Conservation (phyloP, 192 early-diverging fungal genomes). For the Entomortierella beljakovae region DNA sequence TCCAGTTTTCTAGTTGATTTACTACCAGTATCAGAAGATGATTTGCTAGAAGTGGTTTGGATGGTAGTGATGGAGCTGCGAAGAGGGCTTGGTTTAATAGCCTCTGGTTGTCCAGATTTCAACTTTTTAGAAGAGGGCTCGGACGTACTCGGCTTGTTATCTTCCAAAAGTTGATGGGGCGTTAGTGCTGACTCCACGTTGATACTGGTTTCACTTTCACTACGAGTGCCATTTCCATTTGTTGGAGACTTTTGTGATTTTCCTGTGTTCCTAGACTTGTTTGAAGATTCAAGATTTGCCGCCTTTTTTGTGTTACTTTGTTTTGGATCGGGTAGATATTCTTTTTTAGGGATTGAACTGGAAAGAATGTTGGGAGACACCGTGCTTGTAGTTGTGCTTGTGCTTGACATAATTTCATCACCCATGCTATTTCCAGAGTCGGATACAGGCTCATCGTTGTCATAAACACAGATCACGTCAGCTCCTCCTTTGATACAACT, state of each 20-base stretch:
- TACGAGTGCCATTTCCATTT: neutral
- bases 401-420: neutral
- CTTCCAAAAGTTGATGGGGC: neutral
- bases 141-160: neutral
- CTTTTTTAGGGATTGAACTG: neutral
- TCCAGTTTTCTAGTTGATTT: neutral
- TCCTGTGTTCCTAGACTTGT: neutral
- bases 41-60: neutral
- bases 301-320: neutral
- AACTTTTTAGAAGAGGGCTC: neutral
- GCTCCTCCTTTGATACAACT: constrained; percentile 34
- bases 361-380: neutral
- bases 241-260: neutral
- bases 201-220: neutral
- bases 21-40: neutral
- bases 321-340: neutral
- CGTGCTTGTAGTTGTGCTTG: no score
- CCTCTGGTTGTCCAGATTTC: constrained; percentile 4
- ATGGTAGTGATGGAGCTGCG: constrained; percentile 6
- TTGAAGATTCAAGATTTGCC: neutral
- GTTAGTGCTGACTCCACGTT: neutral
- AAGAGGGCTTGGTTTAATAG: constrained; percentile 7
- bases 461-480: constrained; percentile 36
- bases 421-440: no score
- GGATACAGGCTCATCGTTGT: constrained; percentile 41